Conservation (phyloP, 352 stramenopile genomes). For the Blastocystis hominis region DNA sequence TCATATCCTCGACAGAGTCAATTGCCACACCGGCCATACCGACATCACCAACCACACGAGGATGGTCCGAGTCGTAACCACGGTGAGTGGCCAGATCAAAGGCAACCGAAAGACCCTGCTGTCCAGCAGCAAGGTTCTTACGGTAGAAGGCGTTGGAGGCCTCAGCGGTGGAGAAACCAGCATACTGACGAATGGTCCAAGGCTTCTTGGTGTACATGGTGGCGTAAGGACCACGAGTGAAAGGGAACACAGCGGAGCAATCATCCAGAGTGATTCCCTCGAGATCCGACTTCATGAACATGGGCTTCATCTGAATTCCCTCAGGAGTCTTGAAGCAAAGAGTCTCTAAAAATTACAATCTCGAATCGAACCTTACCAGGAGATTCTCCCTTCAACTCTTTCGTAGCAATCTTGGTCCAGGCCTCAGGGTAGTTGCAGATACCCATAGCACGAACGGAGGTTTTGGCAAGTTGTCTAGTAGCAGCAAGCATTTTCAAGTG, state of each 20-base stretch:
- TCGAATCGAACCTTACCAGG: neutral
- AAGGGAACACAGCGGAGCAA: constrained; percentile 70
- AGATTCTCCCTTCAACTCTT: constrained; percentile 40
- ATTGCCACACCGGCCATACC: constrained; percentile 91
- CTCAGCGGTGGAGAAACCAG: constrained; percentile 87
- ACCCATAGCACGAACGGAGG: constrained; percentile 26
- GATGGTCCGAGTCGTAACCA: constrained; percentile 90
- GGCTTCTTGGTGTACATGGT: constrained; percentile 90
- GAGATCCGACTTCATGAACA: constrained; percentile 79
- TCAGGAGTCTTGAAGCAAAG: constrained; percentile 78
- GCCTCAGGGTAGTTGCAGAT: constrained; percentile 38
- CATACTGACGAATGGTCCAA: constrained; percentile 88
- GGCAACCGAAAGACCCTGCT: constrained; percentile 83
- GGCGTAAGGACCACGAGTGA: constrained; percentile 82
- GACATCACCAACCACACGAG: constrained; percentile 83
- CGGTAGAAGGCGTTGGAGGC: constrained; percentile 91
- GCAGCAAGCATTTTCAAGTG: constrained; percentile 44
- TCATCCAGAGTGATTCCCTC: constrained; percentile 62
- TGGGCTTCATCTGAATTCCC: constrained; percentile 82
- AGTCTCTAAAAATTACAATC: neutral
- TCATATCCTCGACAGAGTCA: constrained; percentile 90
- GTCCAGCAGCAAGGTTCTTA: constrained; percentile 80
- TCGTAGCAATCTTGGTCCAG: constrained; percentile 23
- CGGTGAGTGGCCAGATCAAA: constrained; percentile 94
- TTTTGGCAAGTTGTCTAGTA: constrained; percentile 40